Conservation (phyloP, 352 stramenopile genomes). For the Pythium periplocum region DNA sequence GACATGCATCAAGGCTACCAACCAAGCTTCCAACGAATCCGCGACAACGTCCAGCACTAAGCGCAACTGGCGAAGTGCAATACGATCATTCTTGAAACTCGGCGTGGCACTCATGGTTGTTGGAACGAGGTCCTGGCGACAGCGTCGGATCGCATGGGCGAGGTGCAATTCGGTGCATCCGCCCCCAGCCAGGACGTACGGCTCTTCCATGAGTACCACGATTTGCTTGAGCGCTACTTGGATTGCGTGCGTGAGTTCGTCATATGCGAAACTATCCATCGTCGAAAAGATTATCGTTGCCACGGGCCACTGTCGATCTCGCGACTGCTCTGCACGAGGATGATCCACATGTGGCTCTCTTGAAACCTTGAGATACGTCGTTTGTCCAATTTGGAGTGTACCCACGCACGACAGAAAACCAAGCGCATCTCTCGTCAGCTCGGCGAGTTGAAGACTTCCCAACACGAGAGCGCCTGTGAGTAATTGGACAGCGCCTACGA, state of each 20-base stretch:
- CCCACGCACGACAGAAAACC: conserved; percentile 38
- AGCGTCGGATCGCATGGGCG: conserved; percentile 25
- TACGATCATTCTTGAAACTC: background rate
- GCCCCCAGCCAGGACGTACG: conserved; percentile 36
- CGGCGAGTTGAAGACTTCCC: conserved; percentile 35
- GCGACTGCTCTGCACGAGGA: conserved; percentile 1
- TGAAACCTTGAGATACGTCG: too few relatives aligned
- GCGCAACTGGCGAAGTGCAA: conserved; percentile 3
- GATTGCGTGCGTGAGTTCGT: conserved; percentile 38
- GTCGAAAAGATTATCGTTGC: conserved; percentile 34
- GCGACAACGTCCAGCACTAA: conserved; percentile 9
- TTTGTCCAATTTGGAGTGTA: background rate
- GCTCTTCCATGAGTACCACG: conserved; percentile 26
- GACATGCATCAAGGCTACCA: conserved; percentile 11
- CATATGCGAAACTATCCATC: conserved; percentile 31
- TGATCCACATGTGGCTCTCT: conserved; percentile 23
- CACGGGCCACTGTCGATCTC: conserved; percentile 19
- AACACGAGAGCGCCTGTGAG: conserved; percentile 41
- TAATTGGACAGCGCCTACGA: conserved; percentile 35
- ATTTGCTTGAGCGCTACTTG: conserved; percentile 36
- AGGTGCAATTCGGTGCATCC: conserved; percentile 52
- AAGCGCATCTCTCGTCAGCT: conserved; percentile 17
- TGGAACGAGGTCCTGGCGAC: conserved; percentile 19
- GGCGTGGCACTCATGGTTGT: background rate
- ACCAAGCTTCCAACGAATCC: conserved; percentile 11